These are phyloP conservation scores for Metschnikowia anglica DNA, from an alignment of 805 yeast genomes.

Conservation along the genomic window DNA sequence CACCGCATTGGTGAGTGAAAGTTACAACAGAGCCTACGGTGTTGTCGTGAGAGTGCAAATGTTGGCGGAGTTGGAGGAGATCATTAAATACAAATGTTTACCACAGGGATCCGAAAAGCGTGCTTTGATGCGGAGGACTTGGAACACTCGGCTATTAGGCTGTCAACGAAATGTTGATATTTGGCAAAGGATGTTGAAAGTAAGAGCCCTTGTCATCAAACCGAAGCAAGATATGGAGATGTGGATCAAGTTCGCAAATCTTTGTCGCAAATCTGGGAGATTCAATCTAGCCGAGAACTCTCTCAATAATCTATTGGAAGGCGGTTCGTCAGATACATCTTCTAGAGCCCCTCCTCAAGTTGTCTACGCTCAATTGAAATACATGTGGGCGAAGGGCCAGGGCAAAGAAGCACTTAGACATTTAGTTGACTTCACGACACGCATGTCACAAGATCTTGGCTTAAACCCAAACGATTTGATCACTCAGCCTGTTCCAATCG, in stretches of 20 bases:
- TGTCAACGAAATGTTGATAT: constrained; percentile 97
- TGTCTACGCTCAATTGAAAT: constrained; percentile 93
- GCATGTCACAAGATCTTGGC: constrained; percentile 86
- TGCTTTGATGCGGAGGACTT: constrained; percentile 77
- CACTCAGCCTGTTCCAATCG: constrained; percentile 78
- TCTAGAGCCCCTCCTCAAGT: constrained; percentile 94
- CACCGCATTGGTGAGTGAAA: constrained; percentile 91
- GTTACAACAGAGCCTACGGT: constrained; percentile 94
- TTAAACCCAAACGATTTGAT: constrained; percentile 84
- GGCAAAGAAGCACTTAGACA: constrained; percentile 83
- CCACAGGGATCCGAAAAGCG: constrained; percentile 83
- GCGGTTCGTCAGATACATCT: constrained; percentile 58
- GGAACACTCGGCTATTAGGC: constrained; percentile 90
- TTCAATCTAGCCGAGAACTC: constrained; percentile 91
- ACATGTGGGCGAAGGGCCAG: constrained; percentile 95
- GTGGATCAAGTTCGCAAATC: constrained; percentile 97
- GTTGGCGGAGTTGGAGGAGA: constrained; percentile 95
- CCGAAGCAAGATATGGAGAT: constrained; percentile 97
- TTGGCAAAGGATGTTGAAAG: constrained; percentile 96
- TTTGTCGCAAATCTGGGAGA: constrained; percentile 92
- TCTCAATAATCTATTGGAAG: constrained; percentile 73
- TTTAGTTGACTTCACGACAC: constrained; percentile 83
- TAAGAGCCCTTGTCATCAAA: constrained; percentile 85
- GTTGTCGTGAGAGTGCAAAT: constrained; percentile 96
- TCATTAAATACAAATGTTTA: constrained; percentile 80